Evolutionary conservation across 306 rosid species (phyloP).

Genomic region (Canavalia ensiformis): DNA sequence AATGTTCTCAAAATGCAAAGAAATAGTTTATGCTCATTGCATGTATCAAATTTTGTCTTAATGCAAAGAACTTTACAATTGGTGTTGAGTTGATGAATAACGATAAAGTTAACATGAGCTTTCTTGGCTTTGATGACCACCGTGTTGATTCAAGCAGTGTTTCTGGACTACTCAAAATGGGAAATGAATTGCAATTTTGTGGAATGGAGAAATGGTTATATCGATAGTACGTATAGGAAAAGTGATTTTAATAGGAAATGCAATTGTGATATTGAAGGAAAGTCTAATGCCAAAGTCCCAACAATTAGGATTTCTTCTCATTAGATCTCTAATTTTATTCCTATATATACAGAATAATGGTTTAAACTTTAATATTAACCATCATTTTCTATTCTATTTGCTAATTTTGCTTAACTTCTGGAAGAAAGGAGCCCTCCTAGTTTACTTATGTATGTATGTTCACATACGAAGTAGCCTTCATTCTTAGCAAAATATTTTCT

Average conservation of each 20-base stretch:
- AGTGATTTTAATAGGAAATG: constrained; percentile 14
- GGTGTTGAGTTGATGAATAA: neutral
- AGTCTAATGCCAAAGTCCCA: constrained; percentile 10
- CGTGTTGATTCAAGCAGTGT: neutral
- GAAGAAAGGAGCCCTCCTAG: neutral
- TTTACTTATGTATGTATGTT: neutral
- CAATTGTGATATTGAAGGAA: neutral
- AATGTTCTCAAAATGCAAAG: neutral
- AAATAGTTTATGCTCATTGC: constrained; percentile 8
- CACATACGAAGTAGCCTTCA: neutral
- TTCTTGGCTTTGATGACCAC: constrained; percentile 21
- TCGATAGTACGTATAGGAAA: neutral
- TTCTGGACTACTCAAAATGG: neutral
- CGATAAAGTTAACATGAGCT: neutral
- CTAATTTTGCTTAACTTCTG: neutral
- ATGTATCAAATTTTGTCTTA: neutral
- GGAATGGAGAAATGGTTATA: neutral
- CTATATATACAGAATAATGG: constrained; percentile 4
- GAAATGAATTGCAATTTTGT: neutral
- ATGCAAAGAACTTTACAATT: neutral
- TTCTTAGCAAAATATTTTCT: neutral
- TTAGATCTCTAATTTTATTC: constrained; percentile 3
- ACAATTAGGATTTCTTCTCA: neutral
- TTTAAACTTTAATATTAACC: neutral
- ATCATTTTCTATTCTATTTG: neutral